Evolutionary conservation across 257 asterid species (phyloP).

Genomic region (Penstemon barbatus): DNA sequence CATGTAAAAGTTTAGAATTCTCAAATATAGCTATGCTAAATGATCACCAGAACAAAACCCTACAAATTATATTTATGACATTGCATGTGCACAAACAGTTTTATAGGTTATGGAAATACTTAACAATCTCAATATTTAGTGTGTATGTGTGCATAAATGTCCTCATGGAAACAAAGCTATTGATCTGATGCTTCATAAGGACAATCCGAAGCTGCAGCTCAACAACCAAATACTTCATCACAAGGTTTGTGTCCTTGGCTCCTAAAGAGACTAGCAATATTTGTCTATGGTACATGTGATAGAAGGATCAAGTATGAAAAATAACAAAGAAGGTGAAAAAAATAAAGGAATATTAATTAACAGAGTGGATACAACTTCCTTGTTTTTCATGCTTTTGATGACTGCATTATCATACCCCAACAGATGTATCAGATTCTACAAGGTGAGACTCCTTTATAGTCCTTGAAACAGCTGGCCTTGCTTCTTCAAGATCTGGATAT

Average conservation of each 20-base stretch:
- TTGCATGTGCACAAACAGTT: not conserved
- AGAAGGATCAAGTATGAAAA: too few species aligned
- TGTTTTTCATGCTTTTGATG: conserved; percentile 11
- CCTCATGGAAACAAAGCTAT: too few species aligned
- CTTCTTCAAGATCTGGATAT: conserved; percentile 90
- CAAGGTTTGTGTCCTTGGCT: not conserved
- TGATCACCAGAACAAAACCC: not conserved
- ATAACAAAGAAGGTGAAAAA: not conserved
- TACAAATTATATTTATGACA: not conserved
- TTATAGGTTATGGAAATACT: too few species aligned
- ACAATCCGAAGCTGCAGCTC: not conserved
- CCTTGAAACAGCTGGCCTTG: conserved; percentile 50
- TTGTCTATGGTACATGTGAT: not conserved
- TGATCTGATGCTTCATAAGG: too few species aligned
- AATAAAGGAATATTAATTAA: not conserved
- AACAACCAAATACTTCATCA: not conserved
- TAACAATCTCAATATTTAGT: too few species aligned
- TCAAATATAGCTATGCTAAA: not conserved
- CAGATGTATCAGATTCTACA: conserved; percentile 53
- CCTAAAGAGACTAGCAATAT: not conserved
- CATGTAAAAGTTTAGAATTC: conserved; percentile 1
- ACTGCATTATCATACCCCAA: conserved; percentile 53
- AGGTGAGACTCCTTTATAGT: conserved; percentile 33
- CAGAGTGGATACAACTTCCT: not conserved
- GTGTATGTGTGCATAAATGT: too few species aligned